Base-by-base conservation (phyloP, 129 eudicot species). In the Flaveria robusta region DNA sequence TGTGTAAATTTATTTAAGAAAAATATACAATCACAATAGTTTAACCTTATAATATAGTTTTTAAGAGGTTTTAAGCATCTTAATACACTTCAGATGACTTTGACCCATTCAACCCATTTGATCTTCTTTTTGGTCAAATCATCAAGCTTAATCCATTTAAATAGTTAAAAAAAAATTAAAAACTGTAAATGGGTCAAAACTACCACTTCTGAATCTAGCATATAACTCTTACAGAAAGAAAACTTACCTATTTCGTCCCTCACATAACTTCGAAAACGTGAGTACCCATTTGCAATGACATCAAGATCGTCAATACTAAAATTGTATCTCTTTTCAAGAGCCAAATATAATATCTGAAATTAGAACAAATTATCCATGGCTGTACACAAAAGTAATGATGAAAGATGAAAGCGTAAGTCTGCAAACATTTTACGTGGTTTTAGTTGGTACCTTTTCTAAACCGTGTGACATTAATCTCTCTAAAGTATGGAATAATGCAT, bases 251-350 rank as follows among this genome's bases (percentile, higher is more conserved):
- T 79, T 15, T 79, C 87, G 0, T 68, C 85, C 63, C 68, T 82
- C 50, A 94, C 65, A 71, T 88, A 91, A 52, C 91, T 87, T 51
- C 84, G 87, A 82, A 94, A 94, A 74, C 81, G 81, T n/a, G 97
- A 87, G 72, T 94, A 94, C n/a, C 98, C 96, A 80, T 93, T 93
- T 31, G 98, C 97, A 68, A 93, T 89, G 29, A 93, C 88, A 60
- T 76, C 80, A 13, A 93, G 90, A 73, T 91, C 97, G 59, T 87
- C 87, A 19, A 93, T 77, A 79, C 86, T 74, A 75, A 93, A 93
- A 80, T 90, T 93, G 86, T 90, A 90, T 50, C 98, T 97, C 77
- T 91, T 94, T 85, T 94, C 98, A 63, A 94, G 79, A 9, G 98
- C 98, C 86, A 94, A 66, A 81, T 91, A 94, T 72, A 90, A 52